These are phyloP conservation scores for Eucalyptus globulus DNA, from an alignment of 345 rosid species.

Conservation along the genomic window DNA sequence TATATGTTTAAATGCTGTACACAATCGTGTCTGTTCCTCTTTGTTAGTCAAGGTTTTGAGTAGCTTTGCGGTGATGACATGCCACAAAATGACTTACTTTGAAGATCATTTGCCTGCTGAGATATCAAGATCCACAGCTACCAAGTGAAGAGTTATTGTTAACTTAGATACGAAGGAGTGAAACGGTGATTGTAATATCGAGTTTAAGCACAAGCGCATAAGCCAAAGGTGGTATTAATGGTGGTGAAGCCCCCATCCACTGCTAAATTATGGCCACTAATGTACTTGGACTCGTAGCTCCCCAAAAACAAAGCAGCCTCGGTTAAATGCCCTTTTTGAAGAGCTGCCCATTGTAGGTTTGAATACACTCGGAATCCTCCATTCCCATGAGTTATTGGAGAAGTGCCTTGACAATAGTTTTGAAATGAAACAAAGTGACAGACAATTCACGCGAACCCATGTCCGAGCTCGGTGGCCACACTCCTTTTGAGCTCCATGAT, in stretches of 20 bases:
- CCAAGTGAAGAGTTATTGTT: background rate
- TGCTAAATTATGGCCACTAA: conserved; percentile 3
- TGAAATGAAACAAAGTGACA: background rate
- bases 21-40: background rate
- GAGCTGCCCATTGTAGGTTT: background rate
- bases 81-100: background rate
- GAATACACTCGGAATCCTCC: background rate
- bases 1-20: background rate
- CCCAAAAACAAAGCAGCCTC: background rate
- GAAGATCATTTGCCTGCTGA: background rate
- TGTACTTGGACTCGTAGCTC: conserved; percentile 7
- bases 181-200: too few species aligned
- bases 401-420: background rate
- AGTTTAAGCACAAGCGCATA: background rate
- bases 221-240: background rate
- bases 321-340: background rate
- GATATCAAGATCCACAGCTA: background rate
- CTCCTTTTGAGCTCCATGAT: background rate
- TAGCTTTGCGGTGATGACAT: background rate
- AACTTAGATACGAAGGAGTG: too few species aligned
- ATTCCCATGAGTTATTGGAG: background rate
- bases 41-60: background rate
- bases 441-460: conserved; percentile 2
- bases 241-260: background rate
- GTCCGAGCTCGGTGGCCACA: conserved; percentile 2